Percentiles rank a stretch among this genome's conserved stretches.
Conservation (phyloP, 1,284 basidiomycete species). For the Ustilago loliicola region DNA sequence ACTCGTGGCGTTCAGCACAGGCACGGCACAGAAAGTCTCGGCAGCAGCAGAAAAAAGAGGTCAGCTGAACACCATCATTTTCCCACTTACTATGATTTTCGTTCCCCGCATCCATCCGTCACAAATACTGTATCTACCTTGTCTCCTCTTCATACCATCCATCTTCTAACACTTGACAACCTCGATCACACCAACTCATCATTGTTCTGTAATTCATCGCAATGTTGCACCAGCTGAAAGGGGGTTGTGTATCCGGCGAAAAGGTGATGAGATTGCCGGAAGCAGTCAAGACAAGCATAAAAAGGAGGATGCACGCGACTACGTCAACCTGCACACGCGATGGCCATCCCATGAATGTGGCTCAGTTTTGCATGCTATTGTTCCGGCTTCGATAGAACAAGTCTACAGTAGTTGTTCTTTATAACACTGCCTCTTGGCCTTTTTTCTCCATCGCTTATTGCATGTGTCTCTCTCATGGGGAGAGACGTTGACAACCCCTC, state of each 20-base stretch:
- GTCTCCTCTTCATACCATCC: no score
- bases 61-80: background rate
- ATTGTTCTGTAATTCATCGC: no score
- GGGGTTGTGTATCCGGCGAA: background rate
- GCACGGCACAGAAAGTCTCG: slow-evolving; percentile 1
- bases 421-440: background rate
- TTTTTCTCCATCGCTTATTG: background rate
- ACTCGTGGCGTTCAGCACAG: background rate
- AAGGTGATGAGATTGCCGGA: background rate
- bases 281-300: background rate
- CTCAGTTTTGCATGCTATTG: background rate
- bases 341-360: slow-evolving; percentile 4
- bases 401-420: background rate
- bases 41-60: background rate
- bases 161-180: background rate
- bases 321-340: slow-evolving; percentile 4
- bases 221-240: no score
- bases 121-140: no score
- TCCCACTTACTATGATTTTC: background rate
- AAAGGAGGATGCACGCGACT: slow-evolving; percentile 1
- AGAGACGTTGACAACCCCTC: no score
- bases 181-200: no score
- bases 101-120: background rate
- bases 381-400: background rate
- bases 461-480: background rate